Evolutionary conservation across 2,329 filamentous ascomycete species (phyloP).

Genomic region (Diplodia scrobiculata): DNA sequence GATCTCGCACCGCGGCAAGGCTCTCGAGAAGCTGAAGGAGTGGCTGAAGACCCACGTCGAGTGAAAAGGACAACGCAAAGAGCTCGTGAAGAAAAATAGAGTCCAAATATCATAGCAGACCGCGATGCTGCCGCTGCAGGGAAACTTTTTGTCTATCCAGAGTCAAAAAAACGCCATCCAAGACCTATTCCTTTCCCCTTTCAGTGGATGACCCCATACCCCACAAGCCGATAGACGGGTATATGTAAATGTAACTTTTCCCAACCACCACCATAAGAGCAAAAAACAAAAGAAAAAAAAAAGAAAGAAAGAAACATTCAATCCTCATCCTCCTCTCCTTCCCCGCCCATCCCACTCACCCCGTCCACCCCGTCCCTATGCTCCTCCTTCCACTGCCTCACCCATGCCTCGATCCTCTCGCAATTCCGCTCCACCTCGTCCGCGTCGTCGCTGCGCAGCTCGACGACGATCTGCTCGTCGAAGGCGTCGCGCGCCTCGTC

Average conservation of each 20-base stretch:
- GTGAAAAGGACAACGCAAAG: constrained; percentile 29
- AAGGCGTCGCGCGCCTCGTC: constrained; percentile 89
- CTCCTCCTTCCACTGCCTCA: constrained; percentile 77
- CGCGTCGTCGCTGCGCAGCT: constrained; percentile 76
- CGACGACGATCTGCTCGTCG: constrained; percentile 83
- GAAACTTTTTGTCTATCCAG: neutral
- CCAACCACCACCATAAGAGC: neutral
- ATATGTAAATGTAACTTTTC: constrained; percentile 14
- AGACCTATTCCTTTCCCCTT: constrained; percentile 31
- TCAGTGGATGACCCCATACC: neutral
- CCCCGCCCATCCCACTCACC: constrained; percentile 33
- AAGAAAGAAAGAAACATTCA: constrained; percentile 33
- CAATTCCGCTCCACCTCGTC: constrained; percentile 89
- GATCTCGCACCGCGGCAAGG: constrained; percentile 86
- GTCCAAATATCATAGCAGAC: neutral
- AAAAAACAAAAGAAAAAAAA: constrained; percentile 32
- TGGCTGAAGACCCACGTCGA: constrained; percentile 58
- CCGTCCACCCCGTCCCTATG: constrained; percentile 41
- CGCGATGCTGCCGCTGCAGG: neutral
- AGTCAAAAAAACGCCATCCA: constrained; percentile 26
- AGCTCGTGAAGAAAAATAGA: too few relatives aligned
- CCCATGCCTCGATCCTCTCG: constrained; percentile 79
- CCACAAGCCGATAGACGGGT: constrained; percentile 18
- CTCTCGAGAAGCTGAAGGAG: constrained; percentile 79
- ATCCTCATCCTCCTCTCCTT: constrained; percentile 35